These are phyloP conservation scores for Anacardium occidentale DNA, from an alignment of 345 rosid genomes.

Conservation along the genomic window DNA sequence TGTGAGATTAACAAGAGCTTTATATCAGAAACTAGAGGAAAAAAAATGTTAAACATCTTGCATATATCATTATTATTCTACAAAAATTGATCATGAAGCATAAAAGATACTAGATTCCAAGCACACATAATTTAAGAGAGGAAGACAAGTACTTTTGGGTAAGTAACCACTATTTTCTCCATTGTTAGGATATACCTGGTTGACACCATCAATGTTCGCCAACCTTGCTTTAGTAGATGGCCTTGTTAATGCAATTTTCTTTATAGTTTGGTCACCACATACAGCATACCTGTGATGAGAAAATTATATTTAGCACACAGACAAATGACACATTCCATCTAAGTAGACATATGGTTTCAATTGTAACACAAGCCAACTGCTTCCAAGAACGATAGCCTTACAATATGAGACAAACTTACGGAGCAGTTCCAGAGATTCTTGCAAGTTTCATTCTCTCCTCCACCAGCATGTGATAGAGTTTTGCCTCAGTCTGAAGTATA, in stretches of 20 bases:
- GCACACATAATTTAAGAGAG: not conserved
- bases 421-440: constrained; percentile 49
- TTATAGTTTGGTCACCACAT: constrained; percentile 49
- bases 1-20: too few relatives aligned
- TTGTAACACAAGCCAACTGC: not conserved
- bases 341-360: not conserved
- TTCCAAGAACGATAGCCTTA: constrained; percentile 11
- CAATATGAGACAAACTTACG: constrained; percentile 33
- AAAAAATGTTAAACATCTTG: not conserved
- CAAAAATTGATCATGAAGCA: not conserved
- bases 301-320: constrained; percentile 1
- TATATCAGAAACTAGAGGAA: not conserved
- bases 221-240: constrained; percentile 51
- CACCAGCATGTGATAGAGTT: constrained; percentile 41
- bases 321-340: constrained; percentile 5
- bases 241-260: constrained; percentile 38
- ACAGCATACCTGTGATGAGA: constrained; percentile 38
- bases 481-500: constrained; percentile 34
- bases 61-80: not conserved
- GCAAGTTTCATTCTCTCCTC: constrained; percentile 50
- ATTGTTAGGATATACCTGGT: constrained; percentile 36
- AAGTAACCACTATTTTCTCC: not conserved
- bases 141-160: not conserved
- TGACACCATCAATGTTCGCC: constrained; percentile 52
- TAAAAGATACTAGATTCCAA: not conserved